Conservation (phyloP, 108 stramenopile genomes). For the Skeletonema costatum region DNA sequence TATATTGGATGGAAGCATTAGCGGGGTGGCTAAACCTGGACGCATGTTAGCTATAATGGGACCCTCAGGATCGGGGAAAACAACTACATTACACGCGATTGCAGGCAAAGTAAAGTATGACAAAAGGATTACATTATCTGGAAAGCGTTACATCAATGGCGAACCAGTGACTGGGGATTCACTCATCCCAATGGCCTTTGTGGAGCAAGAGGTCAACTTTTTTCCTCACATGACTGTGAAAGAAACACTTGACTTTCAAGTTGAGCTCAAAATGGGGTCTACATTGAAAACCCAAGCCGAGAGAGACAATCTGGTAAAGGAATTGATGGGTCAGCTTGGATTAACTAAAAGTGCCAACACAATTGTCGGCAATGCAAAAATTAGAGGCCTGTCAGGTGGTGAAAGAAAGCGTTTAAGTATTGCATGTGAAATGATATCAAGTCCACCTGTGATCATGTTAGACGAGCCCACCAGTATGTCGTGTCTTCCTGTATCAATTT, state of each 20-base stretch:
- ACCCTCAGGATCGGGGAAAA: conserved; percentile 65
- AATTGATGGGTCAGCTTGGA: conserved; percentile 68
- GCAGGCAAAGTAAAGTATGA: conserved; percentile 77
- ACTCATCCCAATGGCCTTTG: conserved; percentile 69
- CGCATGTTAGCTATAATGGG: conserved; percentile 84
- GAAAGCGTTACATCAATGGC: conserved; percentile 73
- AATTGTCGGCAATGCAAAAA: conserved; percentile 79
- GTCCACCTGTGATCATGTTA: conserved; percentile 75
- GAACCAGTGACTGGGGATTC: conserved; percentile 64
- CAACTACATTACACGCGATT: conserved; percentile 78
- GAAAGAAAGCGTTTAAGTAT: conserved; percentile 86
- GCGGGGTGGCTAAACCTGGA: conserved; percentile 74
- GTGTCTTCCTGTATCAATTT: too few relatives aligned
- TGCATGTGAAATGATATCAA: conserved; percentile 85
- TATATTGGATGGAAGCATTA: conserved; percentile 77
- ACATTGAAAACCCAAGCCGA: conserved; percentile 57
- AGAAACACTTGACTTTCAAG: conserved; percentile 79
- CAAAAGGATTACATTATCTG: conserved; percentile 59
- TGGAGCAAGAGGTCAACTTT: conserved; percentile 81
- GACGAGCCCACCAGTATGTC: conserved; percentile 68
- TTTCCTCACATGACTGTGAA: conserved; percentile 92
- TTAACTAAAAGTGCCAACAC: conserved; percentile 81
- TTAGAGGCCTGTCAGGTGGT: conserved; percentile 86
- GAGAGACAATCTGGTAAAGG: conserved; percentile 60
- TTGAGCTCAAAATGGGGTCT: conserved; percentile 82